A percentile compares a stretch with the other conserved stretches of the same genome.
Conservation (phyloP, 2,329 filamentous ascomycete species). For the Zymoseptoria brevis region DNA sequence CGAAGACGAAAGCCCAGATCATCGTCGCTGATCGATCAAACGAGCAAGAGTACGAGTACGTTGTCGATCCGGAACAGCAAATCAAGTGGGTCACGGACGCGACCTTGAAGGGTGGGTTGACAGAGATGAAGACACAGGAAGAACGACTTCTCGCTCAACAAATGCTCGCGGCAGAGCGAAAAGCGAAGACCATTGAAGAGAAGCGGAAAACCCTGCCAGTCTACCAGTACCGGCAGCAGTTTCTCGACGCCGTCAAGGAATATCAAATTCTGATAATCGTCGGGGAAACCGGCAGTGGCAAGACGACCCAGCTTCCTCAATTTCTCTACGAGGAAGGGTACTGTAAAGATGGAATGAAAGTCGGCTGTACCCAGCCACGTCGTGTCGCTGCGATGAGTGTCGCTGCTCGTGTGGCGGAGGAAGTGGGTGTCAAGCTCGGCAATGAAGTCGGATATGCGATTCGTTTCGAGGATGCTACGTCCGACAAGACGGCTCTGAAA, state of each 20-base stretch:
- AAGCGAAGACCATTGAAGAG: constrained; percentile 80
- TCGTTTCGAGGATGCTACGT: constrained; percentile 86
- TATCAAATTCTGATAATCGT: constrained; percentile 87
- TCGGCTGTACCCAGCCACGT: constrained; percentile 89
- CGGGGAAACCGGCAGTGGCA: constrained; percentile 89
- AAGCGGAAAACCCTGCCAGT: constrained; percentile 85
- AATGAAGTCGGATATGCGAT: constrained; percentile 92
- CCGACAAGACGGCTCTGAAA: constrained; percentile 83
- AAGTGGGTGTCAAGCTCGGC: constrained; percentile 82
- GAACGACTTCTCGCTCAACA: constrained; percentile 71
- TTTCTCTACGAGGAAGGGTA: constrained; percentile 89
- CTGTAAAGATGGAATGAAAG: constrained; percentile 72
- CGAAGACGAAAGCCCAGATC: constrained; percentile 82
- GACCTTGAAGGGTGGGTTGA: constrained; percentile 62
- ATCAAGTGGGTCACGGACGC: constrained; percentile 77
- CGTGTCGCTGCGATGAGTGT: constrained; percentile 97
- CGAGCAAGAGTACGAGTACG: constrained; percentile 80
- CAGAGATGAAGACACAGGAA: constrained; percentile 61
- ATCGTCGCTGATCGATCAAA: constrained; percentile 64
- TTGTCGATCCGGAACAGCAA: constrained; percentile 82
- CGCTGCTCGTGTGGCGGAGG: constrained; percentile 89
- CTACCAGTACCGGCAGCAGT: constrained; percentile 76
- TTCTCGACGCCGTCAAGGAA: constrained; percentile 76
- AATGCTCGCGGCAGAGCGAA: constrained; percentile 81
- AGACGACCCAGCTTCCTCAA: constrained; percentile 91